Conservation (phyloP, 2,329 filamentous ascomycete species). For the Fusarium abutilonis region DNA sequence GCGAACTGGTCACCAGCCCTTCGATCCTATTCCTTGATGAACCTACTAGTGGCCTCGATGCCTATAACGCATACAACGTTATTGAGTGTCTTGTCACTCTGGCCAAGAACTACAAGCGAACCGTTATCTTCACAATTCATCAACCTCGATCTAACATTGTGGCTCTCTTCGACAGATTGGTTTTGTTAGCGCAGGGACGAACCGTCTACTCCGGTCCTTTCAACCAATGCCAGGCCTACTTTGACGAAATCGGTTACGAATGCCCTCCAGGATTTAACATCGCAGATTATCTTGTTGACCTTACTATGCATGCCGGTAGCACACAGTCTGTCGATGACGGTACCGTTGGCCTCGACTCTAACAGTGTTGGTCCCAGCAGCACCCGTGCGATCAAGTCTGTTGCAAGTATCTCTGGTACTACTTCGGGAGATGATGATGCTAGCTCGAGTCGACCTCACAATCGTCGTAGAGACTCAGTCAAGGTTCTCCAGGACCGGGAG, state of each 20-base stretch:
- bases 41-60: constrained; percentile 93
- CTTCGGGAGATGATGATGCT: constrained; percentile 73
- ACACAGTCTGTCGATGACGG: constrained; percentile 67
- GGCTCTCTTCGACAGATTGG: constrained; percentile 92
- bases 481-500: constrained; percentile 86
- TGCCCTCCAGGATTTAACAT: constrained; percentile 99
- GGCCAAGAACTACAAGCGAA: constrained; percentile 95
- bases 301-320: constrained; percentile 92
- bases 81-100: constrained; percentile 94
- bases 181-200: constrained; percentile 87
- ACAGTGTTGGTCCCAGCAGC: constrained; percentile 83
- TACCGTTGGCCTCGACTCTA: constrained; percentile 62
- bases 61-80: constrained; percentile 98
- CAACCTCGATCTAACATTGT: constrained; percentile 98
- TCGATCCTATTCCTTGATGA: constrained; percentile 98
- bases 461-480: constrained; percentile 82
- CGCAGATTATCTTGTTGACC: constrained; percentile 94
- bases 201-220: constrained; percentile 96
- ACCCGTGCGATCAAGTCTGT: constrained; percentile 90
- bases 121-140: constrained; percentile 98
- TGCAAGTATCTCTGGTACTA: constrained; percentile 81
- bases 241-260: constrained; percentile 88
- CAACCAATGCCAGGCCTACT: constrained; percentile 87
- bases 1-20: constrained; percentile 95
- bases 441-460: constrained; percentile 69